Evolutionary conservation across 2,329 filamentous ascomycete genomes (phyloP), one percentile per base, ranked within the genome.

Genomic region (Alternaria sp.): DNA sequence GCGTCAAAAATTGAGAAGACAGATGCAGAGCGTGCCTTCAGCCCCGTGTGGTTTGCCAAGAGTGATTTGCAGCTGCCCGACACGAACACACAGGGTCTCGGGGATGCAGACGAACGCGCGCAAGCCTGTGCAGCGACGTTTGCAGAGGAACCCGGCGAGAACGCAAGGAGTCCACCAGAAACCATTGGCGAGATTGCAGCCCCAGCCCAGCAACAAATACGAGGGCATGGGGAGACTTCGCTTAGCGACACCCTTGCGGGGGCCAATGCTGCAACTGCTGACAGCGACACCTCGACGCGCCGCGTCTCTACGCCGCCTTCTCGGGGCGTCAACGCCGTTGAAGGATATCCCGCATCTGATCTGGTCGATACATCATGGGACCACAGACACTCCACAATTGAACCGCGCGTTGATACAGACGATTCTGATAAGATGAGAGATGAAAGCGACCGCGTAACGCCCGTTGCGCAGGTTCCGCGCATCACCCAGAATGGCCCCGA

Each of bases 281-380:
- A 56, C 53, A 55, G 34, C 36, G 52, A 62, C 57, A 54, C 57
- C 64, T 54, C 53, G 51, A 59, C 59, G 48, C 61, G 69, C 45
- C 69, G 59, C 52, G 60, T 72, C 36, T 64, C 65, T 18, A 56
- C 67, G 30, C 66, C 70, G 52, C 67, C 69, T 41, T 66, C 73
- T 54, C 71, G 71, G 40, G 72, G 76, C 51, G 69, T 77, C 52
- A 72, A 75, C 66, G 74, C 75, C 22, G 73, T 74, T 34, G 67
- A 75, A 51, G 73, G 70, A 60, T 69, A 69, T 57, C 58, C 70
- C 27, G 66, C 71, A 44, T 73, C 71, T 44, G 67, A 66, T 62
- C 74, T 75, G 48, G 76, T 76, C 41, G 58, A 71, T 59, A 70
- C 71, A 53, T 75, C 74, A 69, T 75, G 71, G 71, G 71, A 74